Percentiles rank a stretch among this genome's conserved stretches.
Conservation (phyloP, 176 grass and related monocot species). For the Pharus latifolius region DNA sequence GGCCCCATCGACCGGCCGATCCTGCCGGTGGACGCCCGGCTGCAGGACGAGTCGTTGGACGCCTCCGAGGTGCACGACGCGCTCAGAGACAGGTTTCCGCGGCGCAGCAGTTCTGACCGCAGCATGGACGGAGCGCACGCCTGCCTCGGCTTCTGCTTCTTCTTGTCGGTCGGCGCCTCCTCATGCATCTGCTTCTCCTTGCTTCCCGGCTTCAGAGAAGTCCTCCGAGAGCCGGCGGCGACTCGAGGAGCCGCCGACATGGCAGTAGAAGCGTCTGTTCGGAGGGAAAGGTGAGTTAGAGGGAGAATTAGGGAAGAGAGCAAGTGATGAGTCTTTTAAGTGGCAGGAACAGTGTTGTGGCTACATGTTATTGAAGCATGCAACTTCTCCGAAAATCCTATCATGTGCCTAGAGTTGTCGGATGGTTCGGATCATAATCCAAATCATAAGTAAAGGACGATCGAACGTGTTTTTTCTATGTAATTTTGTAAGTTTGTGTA, state of each 20-base stretch:
- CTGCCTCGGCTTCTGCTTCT: background rate
- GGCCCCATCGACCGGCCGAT: slow-evolving; percentile 32
- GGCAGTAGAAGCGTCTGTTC: background rate
- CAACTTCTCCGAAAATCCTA: too few relatives aligned
- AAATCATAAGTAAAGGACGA: too few relatives aligned
- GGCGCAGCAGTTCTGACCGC: slow-evolving; percentile 34
- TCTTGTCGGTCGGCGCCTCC: background rate
- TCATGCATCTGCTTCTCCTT: background rate
- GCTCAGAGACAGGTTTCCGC: slow-evolving; percentile 39
- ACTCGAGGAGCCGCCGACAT: slow-evolving; percentile 24
- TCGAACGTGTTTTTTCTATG: too few relatives aligned
- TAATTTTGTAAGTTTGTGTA: too few relatives aligned
- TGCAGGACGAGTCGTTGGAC: slow-evolving; percentile 83
- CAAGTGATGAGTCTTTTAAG: background rate
- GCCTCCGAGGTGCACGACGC: slow-evolving; percentile 84
- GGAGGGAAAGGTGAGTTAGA: background rate
- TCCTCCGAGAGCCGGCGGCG: background rate
- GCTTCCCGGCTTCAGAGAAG: background rate
- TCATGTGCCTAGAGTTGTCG: too few relatives aligned
- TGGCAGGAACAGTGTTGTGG: too few relatives aligned
- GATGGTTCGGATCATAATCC: too few relatives aligned
- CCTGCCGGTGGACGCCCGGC: slow-evolving; percentile 73
- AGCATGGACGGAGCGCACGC: slow-evolving; percentile 23
- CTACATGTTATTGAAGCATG: too few relatives aligned
- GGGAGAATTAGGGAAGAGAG: background rate